Percentiles rank a stretch among this genome's conserved stretches.
Conservation (phyloP, 2,329 filamentous ascomycete genomes). For the Xylaria sp. region DNA sequence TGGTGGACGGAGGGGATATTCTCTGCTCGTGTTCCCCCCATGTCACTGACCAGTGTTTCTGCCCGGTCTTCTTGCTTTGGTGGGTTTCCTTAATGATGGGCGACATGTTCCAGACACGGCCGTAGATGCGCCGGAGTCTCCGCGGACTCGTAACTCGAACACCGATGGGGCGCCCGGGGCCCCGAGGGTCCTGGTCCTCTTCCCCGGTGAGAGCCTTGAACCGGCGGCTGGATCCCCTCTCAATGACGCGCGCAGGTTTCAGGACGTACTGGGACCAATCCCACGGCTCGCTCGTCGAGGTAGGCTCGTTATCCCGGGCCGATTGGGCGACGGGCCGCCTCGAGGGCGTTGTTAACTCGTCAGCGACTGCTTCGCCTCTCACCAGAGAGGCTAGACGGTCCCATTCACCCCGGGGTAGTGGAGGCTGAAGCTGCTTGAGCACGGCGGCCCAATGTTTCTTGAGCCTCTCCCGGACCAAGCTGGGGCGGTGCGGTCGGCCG, state of each 20-base stretch:
- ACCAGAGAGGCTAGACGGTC: slow-evolving; percentile 56
- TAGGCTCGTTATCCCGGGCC: background rate
- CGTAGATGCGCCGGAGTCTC: slow-evolving; percentile 53
- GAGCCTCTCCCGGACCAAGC: slow-evolving; percentile 49
- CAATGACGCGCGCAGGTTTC: slow-evolving; percentile 46
- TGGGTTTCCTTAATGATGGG: slow-evolving; percentile 46
- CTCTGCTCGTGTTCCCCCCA: slow-evolving; percentile 51
- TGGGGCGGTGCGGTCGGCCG: slow-evolving; percentile 51
- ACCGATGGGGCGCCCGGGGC: slow-evolving; percentile 42
- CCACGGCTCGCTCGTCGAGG: slow-evolving; percentile 37
- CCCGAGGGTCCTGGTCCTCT: slow-evolving; percentile 45
- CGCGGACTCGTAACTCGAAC: slow-evolving; percentile 46
- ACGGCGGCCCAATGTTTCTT: slow-evolving; percentile 55
- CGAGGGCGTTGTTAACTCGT: slow-evolving; percentile 47
- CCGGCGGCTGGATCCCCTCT: slow-evolving; percentile 45
- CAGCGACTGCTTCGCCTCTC: slow-evolving; percentile 45
- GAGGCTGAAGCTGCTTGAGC: slow-evolving; percentile 57
- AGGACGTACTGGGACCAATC: slow-evolving; percentile 52
- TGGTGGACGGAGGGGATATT: slow-evolving; percentile 40
- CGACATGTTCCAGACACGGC: slow-evolving; percentile 36
- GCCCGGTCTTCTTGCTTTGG: slow-evolving; percentile 35
- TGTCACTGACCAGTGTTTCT: slow-evolving; percentile 44
- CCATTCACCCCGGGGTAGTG: slow-evolving; percentile 61
- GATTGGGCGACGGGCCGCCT: slow-evolving; percentile 43
- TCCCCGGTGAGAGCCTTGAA: slow-evolving; percentile 46